phyloP scores from a whole-genome alignment of 208 protist species.

The Willaertia magna region DNA sequence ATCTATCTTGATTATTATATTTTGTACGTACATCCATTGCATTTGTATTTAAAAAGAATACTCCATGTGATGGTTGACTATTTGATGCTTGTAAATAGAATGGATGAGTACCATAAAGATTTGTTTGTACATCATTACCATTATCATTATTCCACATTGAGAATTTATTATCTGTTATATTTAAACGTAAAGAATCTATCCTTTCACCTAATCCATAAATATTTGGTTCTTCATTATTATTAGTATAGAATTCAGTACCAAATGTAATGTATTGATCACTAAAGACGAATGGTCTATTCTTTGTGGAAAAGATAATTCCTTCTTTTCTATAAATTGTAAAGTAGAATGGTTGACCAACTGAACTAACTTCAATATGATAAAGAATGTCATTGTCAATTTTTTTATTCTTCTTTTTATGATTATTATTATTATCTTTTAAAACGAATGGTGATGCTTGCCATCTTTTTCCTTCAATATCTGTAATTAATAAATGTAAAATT shows the following conservation, averaged over 20 bases:
- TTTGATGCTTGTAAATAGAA: background rate
- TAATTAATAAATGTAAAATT: background rate
- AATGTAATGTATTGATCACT: background rate
- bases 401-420: background rate
- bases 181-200: background rate
- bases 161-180: background rate
- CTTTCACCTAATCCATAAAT: conserved; percentile 12
- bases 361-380: background rate
- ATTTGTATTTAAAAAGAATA: conserved; percentile 59
- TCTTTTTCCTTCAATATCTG: background rate
- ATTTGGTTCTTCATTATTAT: background rate
- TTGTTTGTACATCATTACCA: background rate
- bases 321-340: background rate
- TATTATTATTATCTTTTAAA: background rate
- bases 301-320: background rate
- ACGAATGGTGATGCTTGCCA: background rate
- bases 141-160: background rate
- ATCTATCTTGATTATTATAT: background rate
- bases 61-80: conserved; percentile 11
- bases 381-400: background rate
- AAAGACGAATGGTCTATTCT: background rate
- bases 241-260: background rate
- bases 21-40: conserved; percentile 42
- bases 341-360: background rate
- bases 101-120: conserved; percentile 1